Percentiles rank a stretch among this genome's conserved stretches.
Evolutionary conservation across 179 eudicot genomes (phyloP).

Genomic region (Silene coronaria): DNA sequence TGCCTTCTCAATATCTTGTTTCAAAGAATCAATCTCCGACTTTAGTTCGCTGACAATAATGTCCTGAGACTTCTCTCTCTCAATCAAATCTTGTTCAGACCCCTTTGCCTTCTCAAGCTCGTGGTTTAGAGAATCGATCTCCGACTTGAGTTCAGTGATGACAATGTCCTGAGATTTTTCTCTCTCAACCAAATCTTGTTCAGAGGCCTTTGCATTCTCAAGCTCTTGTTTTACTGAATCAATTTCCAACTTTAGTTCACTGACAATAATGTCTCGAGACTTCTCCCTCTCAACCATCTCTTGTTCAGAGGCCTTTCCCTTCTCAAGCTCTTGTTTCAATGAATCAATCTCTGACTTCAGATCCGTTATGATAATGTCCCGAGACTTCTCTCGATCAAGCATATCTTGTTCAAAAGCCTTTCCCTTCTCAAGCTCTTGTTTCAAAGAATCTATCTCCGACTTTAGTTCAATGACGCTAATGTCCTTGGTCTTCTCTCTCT

Average conservation of each 20-base stretch:
- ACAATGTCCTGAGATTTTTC: slow-evolving; percentile 34
- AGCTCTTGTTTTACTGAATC: slow-evolving; percentile 48
- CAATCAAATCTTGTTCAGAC: slow-evolving; percentile 17
- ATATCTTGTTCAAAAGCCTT: slow-evolving; percentile 17
- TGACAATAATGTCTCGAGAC: slow-evolving; percentile 16
- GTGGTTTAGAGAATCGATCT: slow-evolving; percentile 27
- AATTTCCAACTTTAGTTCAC: slow-evolving; percentile 20
- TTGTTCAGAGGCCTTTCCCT: slow-evolving; percentile 19
- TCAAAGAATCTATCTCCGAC: slow-evolving; percentile 16
- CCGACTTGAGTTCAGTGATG: slow-evolving; percentile 38
- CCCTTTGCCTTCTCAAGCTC: slow-evolving; percentile 25
- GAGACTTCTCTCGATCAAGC: slow-evolving; percentile 18
- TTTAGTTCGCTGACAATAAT: slow-evolving; percentile 20
- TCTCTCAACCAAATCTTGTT: slow-evolving; percentile 42
- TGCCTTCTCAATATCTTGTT: slow-evolving; percentile 20
- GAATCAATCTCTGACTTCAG: slow-evolving; percentile 23
- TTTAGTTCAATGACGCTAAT: slow-evolving; percentile 19
- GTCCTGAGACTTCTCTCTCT: slow-evolving; percentile 23
- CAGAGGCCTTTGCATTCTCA: slow-evolving; percentile 35
- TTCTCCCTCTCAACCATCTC: slow-evolving; percentile 22
- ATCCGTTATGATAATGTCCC: slow-evolving; percentile 20
- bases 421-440: slow-evolving; percentile 22
- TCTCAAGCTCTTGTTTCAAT: slow-evolving; percentile 22
- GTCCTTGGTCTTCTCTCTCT: slow-evolving; percentile 22
- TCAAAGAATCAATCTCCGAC: slow-evolving; percentile 17